Evolutionary conservation across 2,329 filamentous ascomycete genomes (phyloP).

Genomic region (Cucurbitaria berberidis): DNA sequence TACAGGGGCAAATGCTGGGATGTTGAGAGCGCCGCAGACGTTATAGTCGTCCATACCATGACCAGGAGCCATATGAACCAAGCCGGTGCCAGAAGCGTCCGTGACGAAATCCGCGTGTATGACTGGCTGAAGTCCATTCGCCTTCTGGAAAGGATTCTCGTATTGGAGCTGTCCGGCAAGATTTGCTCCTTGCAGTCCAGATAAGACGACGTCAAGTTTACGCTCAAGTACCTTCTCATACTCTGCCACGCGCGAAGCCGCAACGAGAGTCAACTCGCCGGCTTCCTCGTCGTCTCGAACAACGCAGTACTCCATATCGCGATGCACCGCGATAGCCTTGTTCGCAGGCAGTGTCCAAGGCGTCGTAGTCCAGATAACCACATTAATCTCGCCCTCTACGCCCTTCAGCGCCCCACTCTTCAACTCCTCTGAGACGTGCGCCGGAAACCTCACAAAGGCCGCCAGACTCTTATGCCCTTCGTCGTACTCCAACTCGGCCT

Average conservation of each 20-base stretch:
- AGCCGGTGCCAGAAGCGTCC: conserved; percentile 84
- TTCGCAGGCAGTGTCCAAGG: conserved; percentile 98
- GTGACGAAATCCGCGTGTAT: conserved; percentile 90
- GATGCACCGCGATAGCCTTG: conserved; percentile 81
- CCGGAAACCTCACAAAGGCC: conserved; percentile 80
- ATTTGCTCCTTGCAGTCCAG: conserved; percentile 67
- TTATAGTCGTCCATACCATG: conserved; percentile 98
- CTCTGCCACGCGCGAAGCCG: conserved; percentile 70
- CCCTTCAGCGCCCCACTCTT: conserved; percentile 43
- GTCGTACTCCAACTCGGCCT: conserved; percentile 84
- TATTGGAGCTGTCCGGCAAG: conserved; percentile 70
- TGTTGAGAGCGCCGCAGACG: conserved; percentile 71
- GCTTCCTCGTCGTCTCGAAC: conserved; percentile 53
- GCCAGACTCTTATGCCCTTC: conserved; percentile 74
- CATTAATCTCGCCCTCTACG: conserved; percentile 59
- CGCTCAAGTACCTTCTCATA: conserved; percentile 41
- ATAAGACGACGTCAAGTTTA: conserved; percentile 57
- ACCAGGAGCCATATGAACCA: conserved; percentile 94
- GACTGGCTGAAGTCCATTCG: conserved; percentile 68
- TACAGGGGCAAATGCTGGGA: conserved; percentile 79
- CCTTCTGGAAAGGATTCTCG: conserved; percentile 70
- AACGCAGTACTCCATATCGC: conserved; percentile 75
- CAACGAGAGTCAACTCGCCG: conserved; percentile 71
- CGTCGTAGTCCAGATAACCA: conserved; percentile 98
- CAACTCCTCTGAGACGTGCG: conserved; percentile 58